Evolutionary conservation across 768 basidiomycete species (phyloP).

Genomic region (Steccherinum ochraceum): DNA sequence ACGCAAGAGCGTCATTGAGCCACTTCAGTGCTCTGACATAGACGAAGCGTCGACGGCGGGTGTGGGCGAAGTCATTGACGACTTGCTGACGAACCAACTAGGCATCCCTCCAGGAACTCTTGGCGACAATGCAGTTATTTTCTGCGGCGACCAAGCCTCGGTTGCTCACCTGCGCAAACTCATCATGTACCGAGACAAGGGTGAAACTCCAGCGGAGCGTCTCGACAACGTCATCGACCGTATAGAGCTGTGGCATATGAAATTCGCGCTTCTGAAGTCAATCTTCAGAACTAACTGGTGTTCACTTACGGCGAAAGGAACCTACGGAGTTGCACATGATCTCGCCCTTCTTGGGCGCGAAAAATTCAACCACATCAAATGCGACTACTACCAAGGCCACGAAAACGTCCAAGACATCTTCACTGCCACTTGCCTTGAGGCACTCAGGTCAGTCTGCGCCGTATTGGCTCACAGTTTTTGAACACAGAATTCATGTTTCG

Average conservation of each 20-base stretch:
- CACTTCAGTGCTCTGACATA: neutral
- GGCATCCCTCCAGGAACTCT: neutral
- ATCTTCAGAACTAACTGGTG: slow-evolving; percentile 4
- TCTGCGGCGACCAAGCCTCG: slow-evolving; percentile 6
- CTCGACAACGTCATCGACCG: slow-evolving; percentile 1
- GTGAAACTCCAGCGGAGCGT: neutral
- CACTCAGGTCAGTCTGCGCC: neutral
- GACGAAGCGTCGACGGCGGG: slow-evolving; percentile 3
- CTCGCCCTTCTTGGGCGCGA: slow-evolving; percentile 1
- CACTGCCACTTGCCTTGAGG: neutral
- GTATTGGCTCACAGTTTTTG: too few species aligned
- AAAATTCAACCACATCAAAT: slow-evolving; percentile 3
- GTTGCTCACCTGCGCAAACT: slow-evolving; percentile 2
- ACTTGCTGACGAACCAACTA: slow-evolving; percentile 3
- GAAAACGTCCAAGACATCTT: slow-evolving; percentile 1
- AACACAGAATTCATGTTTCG: too few species aligned
- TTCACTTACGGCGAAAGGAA: neutral
- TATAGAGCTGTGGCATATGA: slow-evolving; percentile 8
- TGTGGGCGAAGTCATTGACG: slow-evolving; percentile 3
- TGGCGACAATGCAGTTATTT: neutral
- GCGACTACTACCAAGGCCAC: slow-evolving; percentile 5
- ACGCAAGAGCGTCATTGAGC: neutral
- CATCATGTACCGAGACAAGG: neutral
- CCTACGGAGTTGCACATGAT: slow-evolving; percentile 3
- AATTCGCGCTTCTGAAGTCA: slow-evolving; percentile 3